These are phyloP conservation scores for Wickerhamiella kurtzmanii DNA, from an alignment of 805 yeast genomes.

Conservation along the genomic window DNA sequence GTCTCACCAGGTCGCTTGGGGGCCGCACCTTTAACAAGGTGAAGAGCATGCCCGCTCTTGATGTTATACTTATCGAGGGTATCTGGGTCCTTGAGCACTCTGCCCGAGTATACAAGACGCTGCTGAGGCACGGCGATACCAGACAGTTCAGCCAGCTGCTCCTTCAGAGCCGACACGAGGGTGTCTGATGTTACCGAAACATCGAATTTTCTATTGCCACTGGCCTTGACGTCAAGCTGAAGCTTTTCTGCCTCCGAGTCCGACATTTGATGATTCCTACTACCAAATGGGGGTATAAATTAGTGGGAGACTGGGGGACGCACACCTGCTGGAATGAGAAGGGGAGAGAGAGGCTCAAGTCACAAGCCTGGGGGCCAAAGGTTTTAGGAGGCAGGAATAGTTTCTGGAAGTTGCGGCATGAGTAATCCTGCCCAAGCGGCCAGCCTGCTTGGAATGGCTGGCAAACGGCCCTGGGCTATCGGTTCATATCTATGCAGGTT, in stretches of 20 bases:
- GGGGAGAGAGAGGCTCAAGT: too few species aligned
- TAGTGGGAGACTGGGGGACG: neutral
- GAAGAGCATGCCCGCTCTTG: constrained; percentile 76
- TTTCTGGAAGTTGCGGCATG: neutral
- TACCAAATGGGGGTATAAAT: neutral
- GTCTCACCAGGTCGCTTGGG: constrained; percentile 18
- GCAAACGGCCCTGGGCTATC: too few species aligned
- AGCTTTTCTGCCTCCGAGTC: constrained; percentile 7
- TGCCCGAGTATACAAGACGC: constrained; percentile 84
- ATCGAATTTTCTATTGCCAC: constrained; percentile 73
- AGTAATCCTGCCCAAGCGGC: too few species aligned
- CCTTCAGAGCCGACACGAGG: constrained; percentile 59
- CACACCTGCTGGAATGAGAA: neutral
- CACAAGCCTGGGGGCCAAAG: too few species aligned
- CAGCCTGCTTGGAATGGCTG: too few species aligned
- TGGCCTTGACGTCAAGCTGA: constrained; percentile 16
- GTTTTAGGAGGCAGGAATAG: too few species aligned
- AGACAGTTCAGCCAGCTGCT: constrained; percentile 43
- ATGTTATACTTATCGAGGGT: constrained; percentile 64
- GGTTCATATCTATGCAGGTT: too few species aligned
- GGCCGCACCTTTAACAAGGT: constrained; percentile 58
- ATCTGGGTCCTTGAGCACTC: constrained; percentile 77
- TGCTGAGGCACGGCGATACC: constrained; percentile 67
- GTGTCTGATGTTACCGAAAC: constrained; percentile 39
- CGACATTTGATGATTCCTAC: constrained; percentile 2